Evolutionary conservation across 1,284 basidiomycete genomes (phyloP), one percentile per base, ranked within the genome.

Genomic region (Ganoderma lingzhi): DNA sequence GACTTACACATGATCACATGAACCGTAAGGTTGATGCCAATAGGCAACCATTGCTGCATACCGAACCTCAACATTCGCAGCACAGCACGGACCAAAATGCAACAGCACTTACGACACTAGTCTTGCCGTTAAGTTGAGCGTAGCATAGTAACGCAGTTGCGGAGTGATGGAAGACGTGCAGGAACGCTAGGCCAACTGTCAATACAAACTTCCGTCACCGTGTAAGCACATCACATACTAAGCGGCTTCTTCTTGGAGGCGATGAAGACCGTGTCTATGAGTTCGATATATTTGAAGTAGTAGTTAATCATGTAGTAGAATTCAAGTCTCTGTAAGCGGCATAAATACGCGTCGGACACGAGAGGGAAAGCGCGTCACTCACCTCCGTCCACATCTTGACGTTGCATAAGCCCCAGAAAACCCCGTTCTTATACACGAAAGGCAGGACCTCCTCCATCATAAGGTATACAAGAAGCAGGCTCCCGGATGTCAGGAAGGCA

Each of bases 261-360:
- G 75, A 99, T 90, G 88, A 99, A 99, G 73, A 98, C 88, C 6
- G 97, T 98, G 86, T 99, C 97, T 71, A 97, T 81, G 69, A 98
- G 89, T 84, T 99, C 97, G 73, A 96, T 82, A 79, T 96, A 96
- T 82, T 97, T 96, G 89, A 97, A 95, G 83, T 92, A 96, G 85
- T 99, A 99, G 87, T 99, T 99, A 86, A 99, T 88, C 86, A 99
- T 96, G 86, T 99, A 99, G 85, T 95, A 98, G 77, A 95, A 92
- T 81, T 96, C 92, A 79, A 96, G 85, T 78, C 88, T 88, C 93
- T 96, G 74, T n/a, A 23, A 2, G 32, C 35, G 23, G 17, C 19
- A 44, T 67, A 3, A 65, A 58, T 51, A 64, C 64, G 67, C 71
- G 37, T 63, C 14, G 42, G n/a, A 61, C 60, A 63, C 64, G 55